A percentile compares a stretch with the other conserved stretches of the same genome.
Evolutionary conservation across 495 filamentous ascomycete genomes (phyloP).

Genomic region (Halenospora varia): DNA sequence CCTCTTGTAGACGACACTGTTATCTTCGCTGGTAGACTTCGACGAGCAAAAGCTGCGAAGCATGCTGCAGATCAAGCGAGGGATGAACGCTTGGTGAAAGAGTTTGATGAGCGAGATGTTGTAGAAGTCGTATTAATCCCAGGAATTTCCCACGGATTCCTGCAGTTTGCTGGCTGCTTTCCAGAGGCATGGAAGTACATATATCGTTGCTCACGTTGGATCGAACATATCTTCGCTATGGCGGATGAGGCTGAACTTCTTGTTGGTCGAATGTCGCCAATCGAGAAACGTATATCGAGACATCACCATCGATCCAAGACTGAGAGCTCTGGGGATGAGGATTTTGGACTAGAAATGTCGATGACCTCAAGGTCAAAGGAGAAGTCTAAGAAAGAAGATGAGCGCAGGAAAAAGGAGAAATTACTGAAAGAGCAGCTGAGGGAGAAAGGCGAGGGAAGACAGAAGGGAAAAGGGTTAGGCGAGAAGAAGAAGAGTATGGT

Average conservation of each 20-base stretch:
- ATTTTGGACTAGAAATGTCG: conserved; percentile 75
- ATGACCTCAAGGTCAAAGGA: conserved; percentile 37
- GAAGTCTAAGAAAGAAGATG: conserved; percentile 23
- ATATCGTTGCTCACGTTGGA: conserved; percentile 69
- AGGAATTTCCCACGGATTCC: conserved; percentile 85
- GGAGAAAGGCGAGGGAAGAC: conserved; percentile 26
- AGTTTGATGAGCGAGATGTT: conserved; percentile 70
- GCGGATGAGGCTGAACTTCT: conserved; percentile 35
- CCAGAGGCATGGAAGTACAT: conserved; percentile 85
- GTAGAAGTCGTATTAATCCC: conserved; percentile 83
- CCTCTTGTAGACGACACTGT: conserved; percentile 95
- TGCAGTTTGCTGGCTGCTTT: conserved; percentile 84
- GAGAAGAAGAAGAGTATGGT: conserved; percentile 49
- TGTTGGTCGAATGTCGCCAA: background rate
- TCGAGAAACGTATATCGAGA: conserved; percentile 18
- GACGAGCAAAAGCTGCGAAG: conserved; percentile 72
- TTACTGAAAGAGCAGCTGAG: conserved; percentile 26
- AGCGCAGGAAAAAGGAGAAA: conserved; percentile 29
- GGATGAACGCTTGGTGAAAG: conserved; percentile 27
- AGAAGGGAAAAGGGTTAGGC: background rate
- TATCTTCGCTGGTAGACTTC: conserved; percentile 84
- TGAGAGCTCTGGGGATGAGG: conserved; percentile 77
- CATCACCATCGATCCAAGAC: conserved; percentile 31
- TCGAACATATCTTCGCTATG: conserved; percentile 61
- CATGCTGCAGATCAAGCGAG: conserved; percentile 25